Evolutionary conservation across 495 filamentous ascomycete genomes (phyloP), one percentile per base, ranked within the genome.

Genomic region (Hyphodiscus hymeniophilus): DNA sequence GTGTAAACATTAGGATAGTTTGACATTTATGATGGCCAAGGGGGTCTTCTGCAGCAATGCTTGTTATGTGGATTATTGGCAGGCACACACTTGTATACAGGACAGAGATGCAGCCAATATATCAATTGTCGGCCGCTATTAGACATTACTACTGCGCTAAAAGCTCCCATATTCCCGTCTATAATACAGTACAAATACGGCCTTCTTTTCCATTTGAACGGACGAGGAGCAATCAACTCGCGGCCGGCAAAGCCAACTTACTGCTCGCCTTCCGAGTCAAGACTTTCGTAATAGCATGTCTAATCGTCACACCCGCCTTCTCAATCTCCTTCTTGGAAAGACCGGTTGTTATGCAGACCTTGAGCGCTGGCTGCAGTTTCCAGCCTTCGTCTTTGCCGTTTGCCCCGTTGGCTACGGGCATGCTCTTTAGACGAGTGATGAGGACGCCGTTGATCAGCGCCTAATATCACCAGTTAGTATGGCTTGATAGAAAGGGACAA

Each of bases 281-380:
- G 42, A 96, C 81, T 69, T 94, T 95, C 24, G 90, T 95, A 56
- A 96, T 87, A 16, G 90, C 92, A 67, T 96, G 91, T 42, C 94
- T 76, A 48, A 97, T 87, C 4, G 78, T 84, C 3, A 80, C 77
- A 2, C 91, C 92, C 2, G 92, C 86, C 67, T 89, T 91, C 69
- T 98, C 92, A 36, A 88, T 82, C 64, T 98, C 92, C 69, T 94
- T 95, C 71, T 85, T 89, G 28, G 84, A 84, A 55, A 97, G 72
- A 8, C 86, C 92, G 26, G 74, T 82, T 0, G 89, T 91, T 45
- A 95, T 73, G 62, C 90, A 95, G 15, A 94, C 81, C 70, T 97
- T 98, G 48, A 97, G 72, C 4, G 82, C 86, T 12, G 89, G 86
- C 42, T 79, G 70, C 35, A 87, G 75, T 38, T 75, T 71, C 67